A percentile compares a stretch with the other conserved stretches of the same genome.
These are phyloP conservation scores for Cicer cuneatum DNA, from an alignment of 306 rosid genomes.

Conservation along the genomic window DNA sequence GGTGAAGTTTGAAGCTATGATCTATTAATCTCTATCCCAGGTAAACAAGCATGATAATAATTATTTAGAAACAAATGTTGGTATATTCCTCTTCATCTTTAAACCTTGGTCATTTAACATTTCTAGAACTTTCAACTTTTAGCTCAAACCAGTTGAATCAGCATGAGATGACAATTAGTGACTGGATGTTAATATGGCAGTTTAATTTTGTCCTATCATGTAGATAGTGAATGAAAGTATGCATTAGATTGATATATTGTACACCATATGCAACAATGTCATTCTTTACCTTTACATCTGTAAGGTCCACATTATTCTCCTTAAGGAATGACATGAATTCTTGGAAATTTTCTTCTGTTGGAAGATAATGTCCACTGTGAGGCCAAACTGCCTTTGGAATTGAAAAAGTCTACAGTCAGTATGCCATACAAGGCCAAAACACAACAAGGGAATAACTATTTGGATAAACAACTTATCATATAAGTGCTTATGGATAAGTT, in stretches of 20 bases:
- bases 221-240: conserved; percentile 25
- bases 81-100: too few species aligned
- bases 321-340: conserved; percentile 67
- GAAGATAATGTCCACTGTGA: conserved; percentile 95
- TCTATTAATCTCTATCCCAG: neutral
- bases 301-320: conserved; percentile 70
- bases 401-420: conserved; percentile 38
- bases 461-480: too few species aligned
- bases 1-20: conserved; percentile 7
- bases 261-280: conserved; percentile 19
- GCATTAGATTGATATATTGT: conserved; percentile 31
- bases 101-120: too few species aligned
- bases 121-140: too few species aligned
- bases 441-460: conserved; percentile 3
- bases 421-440: neutral
- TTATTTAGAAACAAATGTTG: too few species aligned
- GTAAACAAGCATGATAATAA: neutral
- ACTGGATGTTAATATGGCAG: neutral
- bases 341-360: conserved; percentile 82
- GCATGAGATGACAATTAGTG: too few species aligned
- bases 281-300: conserved; percentile 67
- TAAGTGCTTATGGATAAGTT: too few species aligned
- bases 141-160: too few species aligned
- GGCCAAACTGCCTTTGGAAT: conserved; percentile 78
- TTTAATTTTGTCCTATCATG: neutral